A percentile compares a stretch with the other conserved stretches of the same genome.
phyloP scores from a whole-genome alignment of 1,284 basidiomycete genomes.

The Rhizoctonia solani region DNA sequence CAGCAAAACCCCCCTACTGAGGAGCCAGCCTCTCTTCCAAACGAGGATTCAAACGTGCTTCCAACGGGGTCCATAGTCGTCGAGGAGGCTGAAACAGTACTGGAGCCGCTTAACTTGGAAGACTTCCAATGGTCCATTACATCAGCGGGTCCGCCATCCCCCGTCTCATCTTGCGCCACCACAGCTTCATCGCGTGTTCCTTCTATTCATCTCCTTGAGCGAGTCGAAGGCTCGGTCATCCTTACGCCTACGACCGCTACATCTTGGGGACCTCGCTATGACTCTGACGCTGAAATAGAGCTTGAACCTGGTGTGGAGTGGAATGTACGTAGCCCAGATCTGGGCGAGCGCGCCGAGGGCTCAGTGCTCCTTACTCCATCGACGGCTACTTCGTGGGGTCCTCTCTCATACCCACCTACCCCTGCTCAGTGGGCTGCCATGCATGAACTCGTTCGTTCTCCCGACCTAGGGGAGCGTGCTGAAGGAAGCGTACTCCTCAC shows the following conservation, averaged over 20 bases:
- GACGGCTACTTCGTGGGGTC: slow-evolving; percentile 39
- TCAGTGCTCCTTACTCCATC: slow-evolving; percentile 50
- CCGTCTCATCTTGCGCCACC: slow-evolving; percentile 40
- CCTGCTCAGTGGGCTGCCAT: slow-evolving; percentile 35
- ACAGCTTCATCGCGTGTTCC: slow-evolving; percentile 41
- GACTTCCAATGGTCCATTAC: slow-evolving; percentile 73
- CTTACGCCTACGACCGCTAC: slow-evolving; percentile 57
- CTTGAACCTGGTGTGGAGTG: slow-evolving; percentile 5
- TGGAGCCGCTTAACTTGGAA: slow-evolving; percentile 54
- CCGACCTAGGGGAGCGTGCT: slow-evolving; percentile 56
- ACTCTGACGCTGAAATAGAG: slow-evolving; percentile 24
- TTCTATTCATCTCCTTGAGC: slow-evolving; percentile 62
- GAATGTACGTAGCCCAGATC: slow-evolving; percentile 42
- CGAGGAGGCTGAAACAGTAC: slow-evolving; percentile 46
- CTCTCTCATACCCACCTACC: slow-evolving; percentile 35
- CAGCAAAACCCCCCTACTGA: slow-evolving; percentile 39
- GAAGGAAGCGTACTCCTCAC: slow-evolving; percentile 64
- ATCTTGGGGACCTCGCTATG: slow-evolving; percentile 52
- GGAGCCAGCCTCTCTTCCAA: not conserved
- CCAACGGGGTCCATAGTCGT: slow-evolving; percentile 36
- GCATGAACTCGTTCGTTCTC: slow-evolving; percentile 33
- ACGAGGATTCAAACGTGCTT: not conserved
- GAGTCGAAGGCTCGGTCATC: slow-evolving; percentile 61
- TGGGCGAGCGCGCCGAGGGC: slow-evolving; percentile 49
- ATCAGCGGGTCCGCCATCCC: slow-evolving; percentile 59